Evolutionary conservation across 495 filamentous ascomycete genomes (phyloP), one percentile per base, ranked within the genome.

Genomic region (Pyronema domesticum): DNA sequence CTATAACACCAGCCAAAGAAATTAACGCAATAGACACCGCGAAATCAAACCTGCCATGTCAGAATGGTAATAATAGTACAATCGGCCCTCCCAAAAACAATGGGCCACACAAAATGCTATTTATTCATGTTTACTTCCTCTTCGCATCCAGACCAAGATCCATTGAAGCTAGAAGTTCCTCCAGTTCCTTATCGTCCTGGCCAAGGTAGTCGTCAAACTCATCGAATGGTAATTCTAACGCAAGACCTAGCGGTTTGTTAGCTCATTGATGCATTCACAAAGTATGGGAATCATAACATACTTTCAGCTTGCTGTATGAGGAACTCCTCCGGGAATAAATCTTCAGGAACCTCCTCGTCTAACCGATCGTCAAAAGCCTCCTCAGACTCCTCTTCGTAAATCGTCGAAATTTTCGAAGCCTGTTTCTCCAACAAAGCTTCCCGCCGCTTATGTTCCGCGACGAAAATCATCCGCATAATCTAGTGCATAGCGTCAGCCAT

Each of bases 391-490:
- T 71, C 69, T 42, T 69, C 64, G 13, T 62, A 58, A 57, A 70
- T 68, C 35, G 57, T 64, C 48, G 59, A 54, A 51, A 66, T 66
- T 15, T 48, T 64, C 37, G 57, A 52, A 23, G 61, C 57, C 34
- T 50, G 55, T 46, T 54, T 58, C 11, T 65, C 63, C 14, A 64
- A 55, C 44, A 43, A 53, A 13, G 69, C 73, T 56, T 74, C 68
- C 73, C 73, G 74, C 37, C 67, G 64, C 47, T 66, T 69, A 50
- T 69, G 70, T 33, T 69, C 63, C 0, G 70, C 66, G 15, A 74
- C 56, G 55, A 68, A 74, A 37, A 74, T 71, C 36, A 69, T 62
- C 33, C 70, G 63, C 65, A 74, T 69, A 50, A 75, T 72, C 73
- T 75, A 53, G 13, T 10, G 17, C 10, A 14, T 19, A 19, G 13